Evolutionary conservation across 1,284 basidiomycete species (phyloP).

Genomic region (Bjerkandera adusta): DNA sequence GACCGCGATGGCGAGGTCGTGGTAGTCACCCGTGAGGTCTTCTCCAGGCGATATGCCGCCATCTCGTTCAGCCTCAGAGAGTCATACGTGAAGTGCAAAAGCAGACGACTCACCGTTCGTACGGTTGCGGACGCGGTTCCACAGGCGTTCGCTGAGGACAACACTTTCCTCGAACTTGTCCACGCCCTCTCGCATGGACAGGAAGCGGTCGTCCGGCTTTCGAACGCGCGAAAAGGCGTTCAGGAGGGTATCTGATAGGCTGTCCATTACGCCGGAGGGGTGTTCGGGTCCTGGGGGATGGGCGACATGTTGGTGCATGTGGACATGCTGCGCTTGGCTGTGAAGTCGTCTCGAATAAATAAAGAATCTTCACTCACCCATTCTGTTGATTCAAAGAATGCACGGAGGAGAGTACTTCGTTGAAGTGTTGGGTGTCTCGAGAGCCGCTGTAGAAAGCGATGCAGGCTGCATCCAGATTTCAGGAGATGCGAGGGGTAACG

Average conservation of each 20-base stretch:
- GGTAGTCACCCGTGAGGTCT: constrained; percentile 97
- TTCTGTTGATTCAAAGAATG: constrained; percentile 96
- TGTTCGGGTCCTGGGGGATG: constrained; percentile 84
- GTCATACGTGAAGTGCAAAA: constrained; percentile 27
- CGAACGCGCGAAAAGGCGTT: constrained; percentile 94
- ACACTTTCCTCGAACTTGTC: constrained; percentile 96
- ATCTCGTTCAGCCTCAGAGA: constrained; percentile 80
- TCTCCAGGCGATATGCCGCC: constrained; percentile 70
- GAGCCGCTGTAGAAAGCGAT: constrained; percentile 90
- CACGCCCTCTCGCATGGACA: constrained; percentile 86
- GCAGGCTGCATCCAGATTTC: constrained; percentile 54
- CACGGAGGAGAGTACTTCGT: constrained; percentile 82
- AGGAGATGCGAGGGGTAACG: constrained; percentile 7
- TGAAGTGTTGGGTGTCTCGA: constrained; percentile 94
- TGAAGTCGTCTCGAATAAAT: constrained; percentile 8
- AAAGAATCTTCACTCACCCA: constrained; percentile 64
- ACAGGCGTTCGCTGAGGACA: constrained; percentile 77
- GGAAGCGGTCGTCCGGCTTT: constrained; percentile 95
- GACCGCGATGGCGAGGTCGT: constrained; percentile 92
- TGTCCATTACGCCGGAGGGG: constrained; percentile 84
- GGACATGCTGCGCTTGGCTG: constrained; percentile 69
- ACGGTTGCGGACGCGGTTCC: constrained; percentile 70
- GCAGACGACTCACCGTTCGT: constrained; percentile 76
- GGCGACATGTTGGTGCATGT: constrained; percentile 91
- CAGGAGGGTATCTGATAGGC: constrained; percentile 91